phyloP scores from a whole-genome alignment of 139 green algal genomes.

The Auxenochlorella pyrenoidosa region DNA sequence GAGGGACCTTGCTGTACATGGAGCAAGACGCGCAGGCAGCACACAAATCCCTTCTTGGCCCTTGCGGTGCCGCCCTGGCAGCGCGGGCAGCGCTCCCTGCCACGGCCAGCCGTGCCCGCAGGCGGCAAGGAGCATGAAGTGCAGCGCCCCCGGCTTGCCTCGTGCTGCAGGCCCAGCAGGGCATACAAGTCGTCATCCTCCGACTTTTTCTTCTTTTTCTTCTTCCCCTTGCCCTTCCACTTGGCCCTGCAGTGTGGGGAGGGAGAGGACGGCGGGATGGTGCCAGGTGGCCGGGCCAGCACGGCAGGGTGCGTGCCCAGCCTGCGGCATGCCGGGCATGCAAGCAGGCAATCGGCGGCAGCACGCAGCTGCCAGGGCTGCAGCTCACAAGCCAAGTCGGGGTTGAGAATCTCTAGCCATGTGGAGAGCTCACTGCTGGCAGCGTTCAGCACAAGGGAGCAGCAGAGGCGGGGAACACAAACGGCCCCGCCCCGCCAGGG shows the following conservation, averaged over 20 bases:
- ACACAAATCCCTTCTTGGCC: too few relatives aligned
- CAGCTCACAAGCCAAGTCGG: neutral
- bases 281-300: too few relatives aligned
- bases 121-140: neutral
- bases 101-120: neutral
- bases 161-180: slow-evolving; percentile 82
- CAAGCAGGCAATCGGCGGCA: too few relatives aligned
- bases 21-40: too few relatives aligned
- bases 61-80: slow-evolving; percentile 66
- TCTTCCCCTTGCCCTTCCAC: slow-evolving; percentile 76
- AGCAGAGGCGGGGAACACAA: too few relatives aligned
- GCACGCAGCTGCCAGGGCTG: neutral
- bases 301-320: too few relatives aligned
- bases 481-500: neutral
- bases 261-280: neutral
- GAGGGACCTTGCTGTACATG: too few relatives aligned
- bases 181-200: slow-evolving; percentile 79
- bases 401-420: neutral
- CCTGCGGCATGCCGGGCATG: neutral
- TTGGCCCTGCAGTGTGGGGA: slow-evolving; percentile 47
- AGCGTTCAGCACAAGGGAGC: too few relatives aligned
- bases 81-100: slow-evolving; percentile 68
- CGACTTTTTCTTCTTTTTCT: slow-evolving; percentile 73
- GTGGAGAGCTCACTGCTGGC: too few relatives aligned
- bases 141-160: slow-evolving; percentile 8